These are phyloP conservation scores for Hanseniaspora mollemarum DNA, from an alignment of 805 yeast genomes.

Conservation along the genomic window DNA sequence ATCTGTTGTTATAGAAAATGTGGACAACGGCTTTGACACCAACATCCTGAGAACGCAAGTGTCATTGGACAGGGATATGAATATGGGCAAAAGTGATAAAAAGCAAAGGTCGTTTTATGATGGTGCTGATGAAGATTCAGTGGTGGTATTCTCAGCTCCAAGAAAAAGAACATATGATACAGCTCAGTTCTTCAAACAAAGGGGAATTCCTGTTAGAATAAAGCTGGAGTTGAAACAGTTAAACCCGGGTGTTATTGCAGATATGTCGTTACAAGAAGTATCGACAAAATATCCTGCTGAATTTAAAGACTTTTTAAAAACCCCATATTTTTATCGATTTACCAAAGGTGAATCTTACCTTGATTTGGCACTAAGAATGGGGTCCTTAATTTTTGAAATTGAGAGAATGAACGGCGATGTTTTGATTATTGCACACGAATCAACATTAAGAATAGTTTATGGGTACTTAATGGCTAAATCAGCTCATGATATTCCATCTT, in stretches of 20 bases:
- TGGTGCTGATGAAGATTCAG: constrained; percentile 47
- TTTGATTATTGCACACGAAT: constrained; percentile 84
- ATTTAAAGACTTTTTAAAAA: constrained; percentile 49
- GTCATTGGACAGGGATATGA: constrained; percentile 22
- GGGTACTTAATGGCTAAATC: constrained; percentile 92
- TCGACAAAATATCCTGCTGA: constrained; percentile 54
- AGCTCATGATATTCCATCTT: constrained; percentile 70
- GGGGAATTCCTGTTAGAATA: constrained; percentile 56
- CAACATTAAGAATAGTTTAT: constrained; percentile 75
- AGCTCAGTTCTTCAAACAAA: constrained; percentile 52
- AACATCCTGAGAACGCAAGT: constrained; percentile 10
- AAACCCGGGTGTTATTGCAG: constrained; percentile 81
- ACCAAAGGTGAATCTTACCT: constrained; percentile 92
- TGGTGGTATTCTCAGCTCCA: constrained; percentile 93
- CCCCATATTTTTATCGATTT: constrained; percentile 87
- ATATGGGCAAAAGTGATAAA: constrained; percentile 22
- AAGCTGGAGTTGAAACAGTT: constrained; percentile 76
- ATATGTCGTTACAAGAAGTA: constrained; percentile 51
- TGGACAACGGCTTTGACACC: background rate
- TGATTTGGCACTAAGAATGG: constrained; percentile 88
- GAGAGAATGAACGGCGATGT: constrained; percentile 84
- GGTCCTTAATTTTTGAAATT: constrained; percentile 84
- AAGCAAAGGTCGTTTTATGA: constrained; percentile 39
- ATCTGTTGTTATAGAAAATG: background rate
- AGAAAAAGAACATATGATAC: constrained; percentile 74